Percentiles rank a stretch among this genome's conserved stretches.
Conservation (phyloP, 352 stramenopile genomes). For the Pythium sp. region DNA sequence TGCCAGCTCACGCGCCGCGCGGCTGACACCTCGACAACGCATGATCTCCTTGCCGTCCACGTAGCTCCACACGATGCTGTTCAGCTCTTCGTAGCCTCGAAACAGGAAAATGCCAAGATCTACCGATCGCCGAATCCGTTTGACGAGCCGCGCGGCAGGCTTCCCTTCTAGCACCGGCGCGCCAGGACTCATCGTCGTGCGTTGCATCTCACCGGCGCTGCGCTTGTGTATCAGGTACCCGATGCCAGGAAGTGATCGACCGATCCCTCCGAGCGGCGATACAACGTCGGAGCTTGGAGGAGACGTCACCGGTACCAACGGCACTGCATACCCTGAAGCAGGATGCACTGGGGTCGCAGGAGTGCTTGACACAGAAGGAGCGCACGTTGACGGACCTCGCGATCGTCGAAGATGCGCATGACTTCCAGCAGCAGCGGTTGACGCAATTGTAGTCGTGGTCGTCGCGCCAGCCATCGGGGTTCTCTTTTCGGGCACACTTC, state of each 20-base stretch:
- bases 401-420: constrained; percentile 1
- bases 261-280: constrained; percentile 6
- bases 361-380: neutral
- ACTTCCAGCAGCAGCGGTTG: neutral
- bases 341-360: neutral
- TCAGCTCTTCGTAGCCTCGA: constrained; percentile 60
- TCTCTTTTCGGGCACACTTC: neutral
- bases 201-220: constrained; percentile 33
- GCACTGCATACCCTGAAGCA: neutral
- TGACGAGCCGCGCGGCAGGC: constrained; percentile 3
- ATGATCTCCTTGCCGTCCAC: constrained; percentile 80
- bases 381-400: neutral
- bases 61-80: constrained; percentile 74
- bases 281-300: constrained; percentile 4
- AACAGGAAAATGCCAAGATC: constrained; percentile 56
- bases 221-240: constrained; percentile 39
- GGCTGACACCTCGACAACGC: constrained; percentile 54
- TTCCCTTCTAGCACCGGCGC: constrained; percentile 24
- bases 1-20: constrained; percentile 35
- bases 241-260: constrained; percentile 28
- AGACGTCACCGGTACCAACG: neutral
- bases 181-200: constrained; percentile 26
- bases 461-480: neutral
- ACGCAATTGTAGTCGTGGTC: neutral
- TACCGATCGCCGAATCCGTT: constrained; percentile 14